These are phyloP conservation scores for Kwoniella mangroviensis DNA, from an alignment of 768 basidiomycete species.

Conservation along the genomic window DNA sequence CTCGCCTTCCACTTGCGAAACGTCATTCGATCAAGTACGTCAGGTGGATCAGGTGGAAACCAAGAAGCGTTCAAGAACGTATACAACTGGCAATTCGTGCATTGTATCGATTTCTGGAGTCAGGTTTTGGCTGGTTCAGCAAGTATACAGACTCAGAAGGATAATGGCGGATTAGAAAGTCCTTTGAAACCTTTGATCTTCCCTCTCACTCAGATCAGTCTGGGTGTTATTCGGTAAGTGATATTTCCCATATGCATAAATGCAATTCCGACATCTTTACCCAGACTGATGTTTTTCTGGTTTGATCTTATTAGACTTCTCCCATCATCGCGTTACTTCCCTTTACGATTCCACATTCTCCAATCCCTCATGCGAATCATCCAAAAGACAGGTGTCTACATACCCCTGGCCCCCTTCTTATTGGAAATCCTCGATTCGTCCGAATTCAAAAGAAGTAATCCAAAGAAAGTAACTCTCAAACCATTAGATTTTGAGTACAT, in stretches of 20 bases:
- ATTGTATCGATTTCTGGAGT: conserved; percentile 95
- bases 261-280: too few species aligned
- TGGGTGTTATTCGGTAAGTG: conserved; percentile 88
- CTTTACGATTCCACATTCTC: conserved; percentile 89
- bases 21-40: conserved; percentile 46
- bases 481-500: conserved; percentile 86
- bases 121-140: conserved; percentile 83
- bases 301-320: conserved; percentile 67
- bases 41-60: conserved; percentile 31
- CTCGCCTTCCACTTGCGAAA: conserved; percentile 84
- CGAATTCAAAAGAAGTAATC: conserved; percentile 67
- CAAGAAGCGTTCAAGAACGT: conserved; percentile 92
- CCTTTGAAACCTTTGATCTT: conserved; percentile 88
- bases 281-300: too few species aligned
- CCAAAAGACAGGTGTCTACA: conserved; percentile 79
- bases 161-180: conserved; percentile 66
- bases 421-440: conserved; percentile 81
- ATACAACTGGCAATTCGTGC: conserved; percentile 98
- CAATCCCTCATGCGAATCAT: conserved; percentile 86
- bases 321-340: conserved; percentile 87
- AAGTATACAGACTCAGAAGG: conserved; percentile 65
- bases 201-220: conserved; percentile 89
- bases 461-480: conserved; percentile 81
- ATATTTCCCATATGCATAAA: not conserved
- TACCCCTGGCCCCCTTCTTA: conserved; percentile 84